These are phyloP conservation scores for Pythium grandisporangium DNA, from an alignment of 352 stramenopile species.

Conservation along the genomic window DNA sequence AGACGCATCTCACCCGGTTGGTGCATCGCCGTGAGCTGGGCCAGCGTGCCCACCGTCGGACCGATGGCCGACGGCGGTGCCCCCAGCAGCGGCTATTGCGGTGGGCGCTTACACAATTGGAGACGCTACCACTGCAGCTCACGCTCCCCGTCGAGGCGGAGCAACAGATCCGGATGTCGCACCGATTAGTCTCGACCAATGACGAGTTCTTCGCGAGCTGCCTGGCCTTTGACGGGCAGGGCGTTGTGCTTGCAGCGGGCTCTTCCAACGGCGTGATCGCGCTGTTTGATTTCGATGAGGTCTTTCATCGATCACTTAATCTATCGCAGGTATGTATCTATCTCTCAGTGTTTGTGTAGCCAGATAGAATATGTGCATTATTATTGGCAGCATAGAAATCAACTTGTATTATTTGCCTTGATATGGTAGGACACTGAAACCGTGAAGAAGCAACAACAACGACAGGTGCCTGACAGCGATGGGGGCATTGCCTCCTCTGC, in stretches of 20 bases:
- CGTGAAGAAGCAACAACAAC: neutral
- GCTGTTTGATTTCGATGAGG: slow-evolving; percentile 75
- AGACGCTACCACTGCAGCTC: slow-evolving; percentile 28
- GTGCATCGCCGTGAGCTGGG: slow-evolving; percentile 36
- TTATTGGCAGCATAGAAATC: neutral
- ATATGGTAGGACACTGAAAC: neutral
- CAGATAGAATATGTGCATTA: too few relatives aligned
- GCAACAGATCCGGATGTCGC: slow-evolving; percentile 4
- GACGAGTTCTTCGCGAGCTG: slow-evolving; percentile 58
- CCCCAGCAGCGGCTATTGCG: slow-evolving; percentile 39
- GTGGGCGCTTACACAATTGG: slow-evolving; percentile 43
- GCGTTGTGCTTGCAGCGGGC: slow-evolving; percentile 50
- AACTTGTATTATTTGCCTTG: neutral
- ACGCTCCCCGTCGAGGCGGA: slow-evolving; percentile 15
- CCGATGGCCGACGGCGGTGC: slow-evolving; percentile 15
- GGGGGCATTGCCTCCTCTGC: too few relatives aligned
- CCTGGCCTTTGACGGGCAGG: slow-evolving; percentile 58
- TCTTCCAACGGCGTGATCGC: slow-evolving; percentile 61
- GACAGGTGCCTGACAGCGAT: too few relatives aligned
- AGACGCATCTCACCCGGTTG: slow-evolving; percentile 20
- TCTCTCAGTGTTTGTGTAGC: too few relatives aligned
- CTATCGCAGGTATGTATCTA: slow-evolving; percentile 23
- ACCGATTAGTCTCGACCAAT: slow-evolving; percentile 22
- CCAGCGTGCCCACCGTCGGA: slow-evolving; percentile 9
- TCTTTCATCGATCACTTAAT: slow-evolving; percentile 55